These are phyloP conservation scores for Gracilaria caudata DNA, from an alignment of 23 red algal genomes.

Conservation along the genomic window DNA sequence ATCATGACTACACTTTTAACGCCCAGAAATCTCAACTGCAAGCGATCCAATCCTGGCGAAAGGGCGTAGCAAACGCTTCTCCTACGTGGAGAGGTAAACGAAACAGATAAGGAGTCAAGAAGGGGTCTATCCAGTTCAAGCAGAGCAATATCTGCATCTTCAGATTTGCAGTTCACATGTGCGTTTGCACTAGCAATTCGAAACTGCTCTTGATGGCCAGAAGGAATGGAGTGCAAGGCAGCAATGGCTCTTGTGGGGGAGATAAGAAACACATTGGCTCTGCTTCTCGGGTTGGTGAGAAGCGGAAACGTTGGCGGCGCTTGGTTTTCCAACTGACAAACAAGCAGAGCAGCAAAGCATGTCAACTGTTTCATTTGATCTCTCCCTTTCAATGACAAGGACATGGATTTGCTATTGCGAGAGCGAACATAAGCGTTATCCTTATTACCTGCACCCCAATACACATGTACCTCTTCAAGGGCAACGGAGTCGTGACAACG, in stretches of 20 bases:
- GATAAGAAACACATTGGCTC: conserved; percentile 4
- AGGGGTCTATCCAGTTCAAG: conserved; percentile 1
- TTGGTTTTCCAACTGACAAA: neutral
- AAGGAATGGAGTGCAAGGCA: conserved; percentile 6
- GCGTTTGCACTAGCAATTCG: neutral
- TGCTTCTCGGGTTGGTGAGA: neutral
- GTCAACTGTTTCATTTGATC: neutral
- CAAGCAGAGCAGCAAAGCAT: neutral
- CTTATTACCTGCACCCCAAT: too few species aligned
- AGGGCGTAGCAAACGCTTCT: conserved; percentile 12
- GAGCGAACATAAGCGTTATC: too few species aligned
- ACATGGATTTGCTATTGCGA: neutral
- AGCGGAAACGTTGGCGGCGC: conserved; percentile 1
- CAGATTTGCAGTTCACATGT: neutral
- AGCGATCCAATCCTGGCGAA: neutral
- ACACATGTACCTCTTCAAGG: too few species aligned
- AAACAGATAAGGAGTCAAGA: neutral
- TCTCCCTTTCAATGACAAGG: neutral
- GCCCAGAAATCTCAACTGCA: conserved; percentile 2
- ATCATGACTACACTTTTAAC: neutral
- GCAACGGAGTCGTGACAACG: too few species aligned
- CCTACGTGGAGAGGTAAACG: neutral
- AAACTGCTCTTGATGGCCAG: neutral
- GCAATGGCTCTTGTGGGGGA: neutral
- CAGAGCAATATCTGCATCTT: conserved; percentile 27